Base-by-base conservation (phyloP, 2,329 filamentous ascomycete species). In the Gnomoniopsis sp. region DNA sequence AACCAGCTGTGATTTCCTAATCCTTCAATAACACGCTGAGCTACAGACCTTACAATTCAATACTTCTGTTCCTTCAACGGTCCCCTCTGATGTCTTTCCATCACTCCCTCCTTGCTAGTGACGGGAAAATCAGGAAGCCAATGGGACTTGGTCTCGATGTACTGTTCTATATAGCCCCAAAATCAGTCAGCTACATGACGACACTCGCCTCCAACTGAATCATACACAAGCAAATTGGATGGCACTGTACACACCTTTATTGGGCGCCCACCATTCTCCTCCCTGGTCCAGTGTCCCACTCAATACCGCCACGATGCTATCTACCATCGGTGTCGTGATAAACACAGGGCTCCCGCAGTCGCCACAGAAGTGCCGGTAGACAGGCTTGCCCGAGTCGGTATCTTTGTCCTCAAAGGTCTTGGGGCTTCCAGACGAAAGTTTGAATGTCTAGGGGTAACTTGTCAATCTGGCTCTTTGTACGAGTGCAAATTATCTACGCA, bases 121-220 rank as follows among this genome's bases (percentile, higher is more conserved):
- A 58, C 36, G 43, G 57, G 11, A 10, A 58, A 50, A 19, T 38
- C 26, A 4, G 51, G 56, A 55, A 58, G 56, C 56, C 56, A 58
- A 23, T 50, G 51, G 36, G 56, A 58, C 46, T 58, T 58, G n/a
- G 57, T 54, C 19, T 58, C 57, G 17, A 58, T 14, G 21, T 55
- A 58, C 22, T 55, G 51, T 44, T 58, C 57, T 52, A 33, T 12
- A 17, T 19, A 2, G 3, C n/a, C 17, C n/a, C 44, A 15, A 2
- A 1, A 17, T n/a, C 1, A 38, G 15, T 34, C 22, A 50, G 48
- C 15, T 23, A 52, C 33, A 41, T 6, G n/a, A 41, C 12, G 38
- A 15, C 38, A 41, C 14, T n/a, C 12, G n/a, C 6, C 14, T 41
- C 12, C n/a, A 3, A 15, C n/a, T 3, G 2, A 19, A 17, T 2